Evolutionary conservation across 352 stramenopile species (phyloP).

Genomic region (Elongisporangium undulatum): DNA sequence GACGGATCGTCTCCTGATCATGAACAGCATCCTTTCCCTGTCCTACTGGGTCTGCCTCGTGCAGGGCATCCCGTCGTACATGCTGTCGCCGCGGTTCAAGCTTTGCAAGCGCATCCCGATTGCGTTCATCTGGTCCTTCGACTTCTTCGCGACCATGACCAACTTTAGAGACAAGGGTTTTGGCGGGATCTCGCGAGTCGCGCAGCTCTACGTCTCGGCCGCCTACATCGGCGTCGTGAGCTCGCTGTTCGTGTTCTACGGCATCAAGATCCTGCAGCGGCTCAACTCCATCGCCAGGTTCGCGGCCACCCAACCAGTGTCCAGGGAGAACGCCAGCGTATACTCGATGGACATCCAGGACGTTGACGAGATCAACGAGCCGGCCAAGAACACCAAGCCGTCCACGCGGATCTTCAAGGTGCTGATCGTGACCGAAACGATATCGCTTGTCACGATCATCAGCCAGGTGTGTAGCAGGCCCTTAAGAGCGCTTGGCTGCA

Average conservation of each 20-base stretch:
- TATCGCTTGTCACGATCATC: conserved; percentile 31
- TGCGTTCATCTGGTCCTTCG: conserved; percentile 34
- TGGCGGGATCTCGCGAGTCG: conserved; percentile 13
- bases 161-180: conserved; percentile 32
- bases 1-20: not conserved
- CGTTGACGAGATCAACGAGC: conserved; percentile 10
- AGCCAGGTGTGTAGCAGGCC: conserved; percentile 18
- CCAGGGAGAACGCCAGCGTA: conserved; percentile 1
- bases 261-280: conserved; percentile 27
- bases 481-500: no score
- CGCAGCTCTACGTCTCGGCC: conserved; percentile 18
- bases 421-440: conserved; percentile 35
- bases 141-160: conserved; percentile 25
- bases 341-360: not conserved
- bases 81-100: conserved; percentile 15
- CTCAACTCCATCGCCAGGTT: conserved; percentile 35
- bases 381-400: conserved; percentile 22
- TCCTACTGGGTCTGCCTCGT: conserved; percentile 56
- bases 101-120: conserved; percentile 24
- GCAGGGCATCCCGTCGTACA: conserved; percentile 26
- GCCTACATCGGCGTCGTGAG: conserved; percentile 18
- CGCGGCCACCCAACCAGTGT: conserved; percentile 13
- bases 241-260: conserved; percentile 21
- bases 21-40: conserved; percentile 41
- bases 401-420: conserved; percentile 41